Evolutionary conservation across 2,329 filamentous ascomycete genomes (phyloP), one percentile per base, ranked within the genome.

Genomic region (Monilinia fructicola): DNA sequence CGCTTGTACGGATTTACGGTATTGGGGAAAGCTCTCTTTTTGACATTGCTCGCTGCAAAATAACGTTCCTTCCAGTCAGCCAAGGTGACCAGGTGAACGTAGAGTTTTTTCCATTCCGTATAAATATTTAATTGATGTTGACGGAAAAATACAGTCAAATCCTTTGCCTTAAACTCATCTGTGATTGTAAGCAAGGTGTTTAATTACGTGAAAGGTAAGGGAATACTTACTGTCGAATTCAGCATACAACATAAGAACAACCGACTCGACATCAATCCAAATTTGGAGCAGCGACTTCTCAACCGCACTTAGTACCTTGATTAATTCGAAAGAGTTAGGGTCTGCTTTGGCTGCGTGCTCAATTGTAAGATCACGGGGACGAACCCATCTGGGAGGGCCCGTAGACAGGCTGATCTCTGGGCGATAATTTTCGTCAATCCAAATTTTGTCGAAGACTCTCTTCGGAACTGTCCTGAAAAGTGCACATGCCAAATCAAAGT

Each of bases 221-320:
- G 5, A 11, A 38, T 42, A 42, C 52, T 38, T 28, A 63, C 64
- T 23, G 4, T n/a, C 38, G 14, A 63, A 4, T 7, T 66, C 52
- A 46, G 52, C 42, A 56, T 63, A 55, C 18, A 40, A 31, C 23
- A 55, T 23, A 48, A 66, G 31, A 28, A 63, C 42, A 50, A 64
- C 63, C 4, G 56, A 50, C 52, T 66, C 65, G 10, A 66, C 59
- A 35, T 28, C 58, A 55, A 16, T 16, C 65, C 65, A 66, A 28
- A 62, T 55, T 5, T 7, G n/a, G 16, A 66, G 26, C 50, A 66
- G 40, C 7, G 50, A 55, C 23, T 38, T 35, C 42, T 66, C 65
- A 11, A 66, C n/a, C 14, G 46, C 38, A n/a, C 58, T 10, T 52
- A 66, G 1, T 26, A 66, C 44, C 12, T 64, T 31, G 21, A 48